phyloP scores from a whole-genome alignment of 2,329 filamentous ascomycete genomes.

The Aspergillus pseudoglaucus region DNA sequence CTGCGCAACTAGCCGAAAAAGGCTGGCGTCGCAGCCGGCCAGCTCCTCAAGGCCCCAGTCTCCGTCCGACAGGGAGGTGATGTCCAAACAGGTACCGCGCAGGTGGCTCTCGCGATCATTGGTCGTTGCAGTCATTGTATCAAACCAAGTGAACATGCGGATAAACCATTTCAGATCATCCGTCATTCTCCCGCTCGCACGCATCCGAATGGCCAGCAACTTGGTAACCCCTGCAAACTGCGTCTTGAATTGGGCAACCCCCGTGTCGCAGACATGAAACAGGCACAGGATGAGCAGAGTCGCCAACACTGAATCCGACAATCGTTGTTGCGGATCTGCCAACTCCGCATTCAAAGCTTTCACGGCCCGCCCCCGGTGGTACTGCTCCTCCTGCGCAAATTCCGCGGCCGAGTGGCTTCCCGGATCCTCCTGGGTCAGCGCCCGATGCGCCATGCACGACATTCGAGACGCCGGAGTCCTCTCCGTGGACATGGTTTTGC shows the following conservation, averaged over 20 bases:
- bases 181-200: constrained; percentile 55
- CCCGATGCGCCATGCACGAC: constrained; percentile 42
- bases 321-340: constrained; percentile 65
- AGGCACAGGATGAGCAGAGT: constrained; percentile 83
- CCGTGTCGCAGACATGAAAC: constrained; percentile 89
- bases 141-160: constrained; percentile 88
- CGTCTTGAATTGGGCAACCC: constrained; percentile 85
- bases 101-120: constrained; percentile 88
- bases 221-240: constrained; percentile 92
- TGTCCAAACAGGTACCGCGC: constrained; percentile 55
- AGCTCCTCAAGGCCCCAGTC: constrained; percentile 75
- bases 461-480: constrained; percentile 45
- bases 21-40: constrained; percentile 74
- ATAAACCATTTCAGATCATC: constrained; percentile 75
- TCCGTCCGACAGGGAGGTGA: constrained; percentile 58
- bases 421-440: constrained; percentile 31
- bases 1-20: constrained; percentile 80
- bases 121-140: constrained; percentile 84
- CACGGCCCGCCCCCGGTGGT: constrained; percentile 79
- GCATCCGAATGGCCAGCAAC: constrained; percentile 69
- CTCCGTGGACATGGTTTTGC: constrained; percentile 49
- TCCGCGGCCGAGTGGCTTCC: constrained; percentile 48
- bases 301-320: constrained; percentile 79
- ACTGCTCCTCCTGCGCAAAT: constrained; percentile 67
- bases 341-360: constrained; percentile 77